These are phyloP conservation scores for Eimeria praecox DNA, from an alignment of 169 alveolate species.

Conservation along the genomic window DNA sequence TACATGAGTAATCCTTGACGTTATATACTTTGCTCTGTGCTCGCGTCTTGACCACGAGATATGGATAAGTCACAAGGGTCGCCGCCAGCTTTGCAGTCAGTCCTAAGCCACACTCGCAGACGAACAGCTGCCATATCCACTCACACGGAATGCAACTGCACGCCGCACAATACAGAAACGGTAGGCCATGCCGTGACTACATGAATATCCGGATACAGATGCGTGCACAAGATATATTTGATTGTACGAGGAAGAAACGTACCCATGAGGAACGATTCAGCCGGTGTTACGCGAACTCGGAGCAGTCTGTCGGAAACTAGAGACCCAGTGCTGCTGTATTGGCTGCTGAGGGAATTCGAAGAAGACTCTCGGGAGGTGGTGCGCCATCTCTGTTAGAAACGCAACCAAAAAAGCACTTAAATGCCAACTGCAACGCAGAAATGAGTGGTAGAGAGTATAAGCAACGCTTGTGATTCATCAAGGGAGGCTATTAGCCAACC, in stretches of 20 bases:
- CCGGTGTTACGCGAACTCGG: slow-evolving; percentile 69
- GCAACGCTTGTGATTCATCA: background rate
- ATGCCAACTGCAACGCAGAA: background rate
- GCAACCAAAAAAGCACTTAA: background rate
- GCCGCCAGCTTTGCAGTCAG: slow-evolving; percentile 78
- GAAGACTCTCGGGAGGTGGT: slow-evolving; percentile 33
- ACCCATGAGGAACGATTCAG: slow-evolving; percentile 76
- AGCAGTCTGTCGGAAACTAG: slow-evolving; percentile 35
- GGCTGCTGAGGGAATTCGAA: slow-evolving; percentile 57
- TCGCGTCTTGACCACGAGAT: slow-evolving; percentile 82
- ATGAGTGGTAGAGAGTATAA: background rate
- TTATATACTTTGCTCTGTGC: slow-evolving; percentile 79
- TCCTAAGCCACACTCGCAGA: slow-evolving; percentile 35
- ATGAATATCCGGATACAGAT: background rate
- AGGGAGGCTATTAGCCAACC: slow-evolving; percentile 41
- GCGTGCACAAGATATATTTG: background rate
- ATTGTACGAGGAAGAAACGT: background rate
- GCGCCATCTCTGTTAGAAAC: slow-evolving; percentile 48
- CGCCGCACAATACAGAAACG: background rate
- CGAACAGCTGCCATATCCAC: background rate
- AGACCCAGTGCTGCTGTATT: slow-evolving; percentile 44
- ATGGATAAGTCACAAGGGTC: slow-evolving; percentile 79
- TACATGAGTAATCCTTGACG: slow-evolving; percentile 79
- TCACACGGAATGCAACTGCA: background rate
- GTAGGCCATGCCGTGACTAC: background rate